Evolutionary conservation across 257 asterid genomes (phyloP), one percentile per base, ranked within the genome.

Genomic region (Echium plantagineum): DNA sequence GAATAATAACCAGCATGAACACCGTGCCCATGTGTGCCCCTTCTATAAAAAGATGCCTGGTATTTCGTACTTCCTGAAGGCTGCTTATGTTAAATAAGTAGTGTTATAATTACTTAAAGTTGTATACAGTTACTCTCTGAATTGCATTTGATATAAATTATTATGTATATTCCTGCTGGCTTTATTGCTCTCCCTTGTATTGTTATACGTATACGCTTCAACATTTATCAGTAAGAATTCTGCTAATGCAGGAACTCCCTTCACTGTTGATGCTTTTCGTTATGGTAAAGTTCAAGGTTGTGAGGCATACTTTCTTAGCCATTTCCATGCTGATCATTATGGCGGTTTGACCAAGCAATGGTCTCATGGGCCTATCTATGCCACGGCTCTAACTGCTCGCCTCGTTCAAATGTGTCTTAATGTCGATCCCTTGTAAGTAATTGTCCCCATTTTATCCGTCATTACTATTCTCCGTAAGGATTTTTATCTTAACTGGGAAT

Each of bases 261-360:
- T 71, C 38, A 71, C 76, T 24, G 72, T 66, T 10, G 76, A 71
- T n/a, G 76, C 76, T n/a, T 71, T 71, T 59, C 60, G 69, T 42
- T 71, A 61, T 52, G 72, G 68, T 66, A 19, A 51, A 17, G 38
- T 71, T 57, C 59, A 66, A 13, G 68, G 42, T 7, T 66, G 76
- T 56, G 21, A 52, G 17, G 65, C 68, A 21, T 71, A 71, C 48
- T 71, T 71, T 62, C 67, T 71, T 28, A 66, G 13, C 7, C 76
- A 71, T 55, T 71, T 66, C 67, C 72, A 71, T 46, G 76, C 72
- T 10, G 76, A 71, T 61, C 76, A 71, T 31, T 71, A 71, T 47
- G 59, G 58, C 15, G 76, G 72, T 60, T 66, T 71, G 64, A 57
- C 47, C 49, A 71, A 66, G 52, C 10, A 21, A 32, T 71, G 76